Base-by-base conservation (phyloP, 345 rosid genomes). In the Cardamine resedifolia region DNA sequence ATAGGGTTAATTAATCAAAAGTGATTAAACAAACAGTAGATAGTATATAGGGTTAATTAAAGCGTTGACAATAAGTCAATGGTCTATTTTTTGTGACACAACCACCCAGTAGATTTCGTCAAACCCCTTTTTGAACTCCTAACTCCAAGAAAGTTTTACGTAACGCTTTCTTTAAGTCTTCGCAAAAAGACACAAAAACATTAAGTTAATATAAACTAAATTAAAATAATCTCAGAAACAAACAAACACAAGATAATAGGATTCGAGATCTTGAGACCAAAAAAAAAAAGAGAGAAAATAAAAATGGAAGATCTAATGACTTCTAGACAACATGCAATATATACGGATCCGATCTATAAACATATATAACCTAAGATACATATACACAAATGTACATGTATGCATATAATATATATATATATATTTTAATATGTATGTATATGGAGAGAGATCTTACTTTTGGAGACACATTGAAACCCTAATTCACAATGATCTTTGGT, bases 41-140 rank as follows among this genome's bases (percentile, higher is more conserved):
- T 61, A 47, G 59, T 19, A 26, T 75, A 21, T 62, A 75, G 75
- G 45, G 76, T 71, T 77, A 64, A 64, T 71, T 64, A 71, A 65
- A 48, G 80, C 71, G 76, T 77, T 77, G 80, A 77, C 76, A 71
- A 65, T 77, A 77, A 71, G 76, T 77, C 76, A 77, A 77, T 65
- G 58, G 41, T 18, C 57, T 19, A n/a, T 26, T 58, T 69, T 71
- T 71, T 49, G 68, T 57, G 71, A 64, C 76, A 57, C 71, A 50
- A 71, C 72, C 62, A 50, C 76, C 72, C 43, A 71, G 76, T 49
- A 71, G 72, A 77, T 77, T 77, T 77, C 68, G 80, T 77, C 80
- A 77, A 71, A 77, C 58, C 62, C 63, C 61, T 76, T 48, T 76
- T 58, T 28, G 30, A 76, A 31, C 58, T 71, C 28, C 9, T 44